A percentile compares a stretch with the other conserved stretches of the same genome.
These are phyloP conservation scores for Juncus inflexus DNA, from an alignment of 176 grass and related monocot species.

Conservation along the genomic window DNA sequence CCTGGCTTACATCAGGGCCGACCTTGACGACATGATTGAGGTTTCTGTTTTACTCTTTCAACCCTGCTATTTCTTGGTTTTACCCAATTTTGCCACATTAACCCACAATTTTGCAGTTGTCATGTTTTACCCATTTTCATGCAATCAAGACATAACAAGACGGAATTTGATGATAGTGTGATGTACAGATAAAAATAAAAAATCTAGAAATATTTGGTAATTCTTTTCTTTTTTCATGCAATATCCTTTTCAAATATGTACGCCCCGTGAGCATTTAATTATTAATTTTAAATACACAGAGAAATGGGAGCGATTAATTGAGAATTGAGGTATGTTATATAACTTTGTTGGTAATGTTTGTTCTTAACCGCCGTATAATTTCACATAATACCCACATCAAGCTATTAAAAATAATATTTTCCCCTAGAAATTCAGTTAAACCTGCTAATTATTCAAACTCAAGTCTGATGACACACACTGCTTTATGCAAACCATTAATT, in stretches of 20 bases:
- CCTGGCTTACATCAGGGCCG: conserved; percentile 55
- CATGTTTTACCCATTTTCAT: too few species aligned
- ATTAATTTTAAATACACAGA: conserved; percentile 81
- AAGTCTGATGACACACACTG: too few species aligned
- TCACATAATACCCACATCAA: too few species aligned
- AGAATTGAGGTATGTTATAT: conserved; percentile 65
- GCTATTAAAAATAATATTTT: too few species aligned
- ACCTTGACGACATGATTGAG: conserved; percentile 91
- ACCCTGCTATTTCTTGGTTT: neutral
- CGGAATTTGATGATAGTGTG: too few species aligned
- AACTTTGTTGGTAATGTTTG: neutral
- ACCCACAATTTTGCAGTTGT: too few species aligned
- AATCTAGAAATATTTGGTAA: neutral
- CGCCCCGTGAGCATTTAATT: conserved; percentile 92
- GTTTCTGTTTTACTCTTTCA: conserved; percentile 34
- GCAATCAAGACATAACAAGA: too few species aligned
- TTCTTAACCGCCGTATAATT: neutral
- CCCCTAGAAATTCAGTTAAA: too few species aligned
- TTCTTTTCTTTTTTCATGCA: conserved; percentile 34
- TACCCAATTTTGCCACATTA: too few species aligned
- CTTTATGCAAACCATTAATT: too few species aligned
- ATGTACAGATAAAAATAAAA: too few species aligned
- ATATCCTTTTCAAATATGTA: conserved; percentile 91
- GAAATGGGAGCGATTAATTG: conserved; percentile 66
- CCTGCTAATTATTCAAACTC: too few species aligned